Percentiles rank a stretch among this genome's conserved stretches.
Evolutionary conservation across 75 land plant genomes (phyloP).

Genomic region (Azolla pinnata): DNA sequence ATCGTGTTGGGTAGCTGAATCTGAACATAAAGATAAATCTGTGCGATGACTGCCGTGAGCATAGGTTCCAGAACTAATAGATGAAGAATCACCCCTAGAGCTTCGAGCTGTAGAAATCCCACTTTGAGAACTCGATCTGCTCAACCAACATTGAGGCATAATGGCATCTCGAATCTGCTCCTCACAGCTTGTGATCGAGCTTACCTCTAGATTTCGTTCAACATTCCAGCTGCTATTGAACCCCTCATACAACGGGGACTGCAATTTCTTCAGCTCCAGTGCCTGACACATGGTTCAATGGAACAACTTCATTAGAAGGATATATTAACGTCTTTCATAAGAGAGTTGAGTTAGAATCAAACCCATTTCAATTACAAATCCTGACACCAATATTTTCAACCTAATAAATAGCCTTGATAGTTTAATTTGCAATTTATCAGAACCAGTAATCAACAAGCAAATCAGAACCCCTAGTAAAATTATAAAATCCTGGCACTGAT

Average conservation of each 20-base stretch:
- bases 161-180: not conserved
- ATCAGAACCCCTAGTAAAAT: no score
- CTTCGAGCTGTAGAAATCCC: not conserved
- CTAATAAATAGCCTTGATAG: no score
- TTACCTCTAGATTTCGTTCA: not conserved
- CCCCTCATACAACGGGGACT: conserved; percentile 82
- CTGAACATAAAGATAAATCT: not conserved
- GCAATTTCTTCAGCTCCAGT: conserved; percentile 72
- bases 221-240: conserved; percentile 43
- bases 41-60: no score
- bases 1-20: not conserved
- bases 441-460: no score
- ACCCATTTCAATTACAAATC: not conserved
- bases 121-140: not conserved
- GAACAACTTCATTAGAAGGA: not conserved
- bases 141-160: not conserved
- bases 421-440: no score
- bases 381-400: no score
- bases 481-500: no score
- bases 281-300: conserved; percentile 27
- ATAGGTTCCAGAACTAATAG: no score
- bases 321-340: not conserved
- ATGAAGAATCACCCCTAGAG: not conserved
- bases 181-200: no score
- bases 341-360: not conserved